Evolutionary conservation across 2,329 filamentous ascomycete species (phyloP), one percentile per base, ranked within the genome.

Genomic region (Neofusicoccum cordaticola): DNA sequence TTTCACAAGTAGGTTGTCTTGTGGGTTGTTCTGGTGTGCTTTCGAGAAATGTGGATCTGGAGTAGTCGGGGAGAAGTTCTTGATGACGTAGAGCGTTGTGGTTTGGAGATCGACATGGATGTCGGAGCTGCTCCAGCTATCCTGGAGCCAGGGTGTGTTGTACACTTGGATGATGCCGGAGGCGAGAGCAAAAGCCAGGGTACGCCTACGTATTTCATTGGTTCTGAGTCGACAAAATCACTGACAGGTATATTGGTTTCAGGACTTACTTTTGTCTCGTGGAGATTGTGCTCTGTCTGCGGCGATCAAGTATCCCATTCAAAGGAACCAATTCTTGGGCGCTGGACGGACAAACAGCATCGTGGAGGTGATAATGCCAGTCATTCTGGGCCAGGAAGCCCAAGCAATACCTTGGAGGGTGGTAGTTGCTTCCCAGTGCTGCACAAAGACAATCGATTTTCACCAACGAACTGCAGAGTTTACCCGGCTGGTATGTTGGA

Each of bases 151-250:
- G 5, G 66, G 57, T 6, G 66, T 68, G 41, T 67, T 58, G 45
- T 68, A 60, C 6, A 67, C 56, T 52, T 68, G 66, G n/a, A 68
- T 53, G 6, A 69, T 60, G 3, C 61, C 57, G 12, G 65, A 65
- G 11, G 67, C 67, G 4, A 69, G 50, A 4, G 63, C 53, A 5
- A 68, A 56, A n/a, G 66, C 64, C 6, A 67, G 22, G 3, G 44
- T 65, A 22, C 66, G 62, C 42, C 66, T 67, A 31, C 22, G 22
- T 3, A n/a, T 3, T 8, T n/a, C 5, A 50, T 19, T 22, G 3
- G 22, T 22, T 22, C 22, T 22, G 22, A 22, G 22, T 22, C 22
- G 22, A 13, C 3, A 31, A n/a, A 3, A n/a, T n/a, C 7, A n/a
- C 19, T 12, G 15, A 19, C 11, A n/a, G 17, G 22, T 15, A 3